These are phyloP conservation scores for Aspergillus glaucus DNA, from an alignment of 2,329 filamentous ascomycete genomes.

Conservation along the genomic window DNA sequence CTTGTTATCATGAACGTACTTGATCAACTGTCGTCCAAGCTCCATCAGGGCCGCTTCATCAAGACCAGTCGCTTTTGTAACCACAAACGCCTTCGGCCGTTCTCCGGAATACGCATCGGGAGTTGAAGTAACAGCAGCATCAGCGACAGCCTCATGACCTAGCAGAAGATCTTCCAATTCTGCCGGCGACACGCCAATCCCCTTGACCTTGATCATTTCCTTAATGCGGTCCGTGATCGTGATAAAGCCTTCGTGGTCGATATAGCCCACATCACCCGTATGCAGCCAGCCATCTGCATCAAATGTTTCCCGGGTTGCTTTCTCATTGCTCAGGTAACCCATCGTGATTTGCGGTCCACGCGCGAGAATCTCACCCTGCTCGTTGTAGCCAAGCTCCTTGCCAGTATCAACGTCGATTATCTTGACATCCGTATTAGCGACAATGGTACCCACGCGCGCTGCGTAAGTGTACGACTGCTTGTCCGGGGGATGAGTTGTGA, in stretches of 20 bases:
- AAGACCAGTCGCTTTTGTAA: conserved; percentile 31
- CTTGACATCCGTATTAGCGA: conserved; percentile 55
- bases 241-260: conserved; percentile 52
- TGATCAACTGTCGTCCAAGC: conserved; percentile 44
- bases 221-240: conserved; percentile 55
- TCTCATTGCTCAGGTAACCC: conserved; percentile 69
- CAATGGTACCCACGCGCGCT: conserved; percentile 38
- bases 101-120: conserved; percentile 43
- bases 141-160: conserved; percentile 50
- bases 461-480: conserved; percentile 52
- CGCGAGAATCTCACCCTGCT: conserved; percentile 59
- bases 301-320: conserved; percentile 64
- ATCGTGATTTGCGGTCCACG: conserved; percentile 62
- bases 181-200: conserved; percentile 50
- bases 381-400: conserved; percentile 45
- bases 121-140: conserved; percentile 46
- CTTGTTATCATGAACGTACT: conserved; percentile 61
- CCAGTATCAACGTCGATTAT: conserved; percentile 48
- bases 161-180: conserved; percentile 60
- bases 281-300: conserved; percentile 53
- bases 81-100: conserved; percentile 53
- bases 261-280: conserved; percentile 60
- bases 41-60: conserved; percentile 1
- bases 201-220: conserved; percentile 64
- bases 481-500: conserved; percentile 54